Evolutionary conservation across 2,329 filamentous ascomycete species (phyloP), one percentile per base, ranked within the genome.

Genomic region (Neonectria faginata): DNA sequence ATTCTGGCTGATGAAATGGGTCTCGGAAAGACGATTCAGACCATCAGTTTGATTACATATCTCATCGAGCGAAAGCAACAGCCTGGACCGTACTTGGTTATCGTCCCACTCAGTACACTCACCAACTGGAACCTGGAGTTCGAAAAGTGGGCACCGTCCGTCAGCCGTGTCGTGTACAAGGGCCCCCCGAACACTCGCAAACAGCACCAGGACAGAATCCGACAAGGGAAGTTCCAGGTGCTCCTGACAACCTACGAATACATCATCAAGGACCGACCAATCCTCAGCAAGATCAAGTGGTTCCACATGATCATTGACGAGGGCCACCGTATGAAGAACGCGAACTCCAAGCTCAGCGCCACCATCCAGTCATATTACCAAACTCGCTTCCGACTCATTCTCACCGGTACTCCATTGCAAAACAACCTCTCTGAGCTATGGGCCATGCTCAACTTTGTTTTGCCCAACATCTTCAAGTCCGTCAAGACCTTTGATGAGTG

Each of bases 241-340:
- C 84, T 99, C 11, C 86, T 99, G 63, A 99, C 96, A 2, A 99
- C 96, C 0, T 99, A 99, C 82, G 96, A 99, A 79, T 99, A 98
- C 82, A 97, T 99, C 81, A 99, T 99, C 87, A 99, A 98, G 83
- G 96, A 99, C 76, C 90, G 96, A 39, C 95, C 95, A 0, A 86
- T 99, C 71, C 83, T 99, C 12, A 97, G 93, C 84, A 98, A 98
- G 85, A 95, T 99, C 82, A 98, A 98, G 82, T 99, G 96, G 96
- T 91, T 97, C 74, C 96, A 99, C 82, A 98, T 99, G 96, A 98
- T 99, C 74, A 96, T 99, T 70, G 96, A 99, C 75, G 96, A 99
- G 84, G 96, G 96, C 82, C 96, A 99, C 80, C 94, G 96, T 78
- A 99, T 99, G 96, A 99, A 99, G 88, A 99, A 99, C 80, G 87